A percentile compares a stretch with the other conserved stretches of the same genome.
These are phyloP conservation scores for Leccinum ochraceum DNA, from an alignment of 768 basidiomycete genomes.

Conservation along the genomic window DNA sequence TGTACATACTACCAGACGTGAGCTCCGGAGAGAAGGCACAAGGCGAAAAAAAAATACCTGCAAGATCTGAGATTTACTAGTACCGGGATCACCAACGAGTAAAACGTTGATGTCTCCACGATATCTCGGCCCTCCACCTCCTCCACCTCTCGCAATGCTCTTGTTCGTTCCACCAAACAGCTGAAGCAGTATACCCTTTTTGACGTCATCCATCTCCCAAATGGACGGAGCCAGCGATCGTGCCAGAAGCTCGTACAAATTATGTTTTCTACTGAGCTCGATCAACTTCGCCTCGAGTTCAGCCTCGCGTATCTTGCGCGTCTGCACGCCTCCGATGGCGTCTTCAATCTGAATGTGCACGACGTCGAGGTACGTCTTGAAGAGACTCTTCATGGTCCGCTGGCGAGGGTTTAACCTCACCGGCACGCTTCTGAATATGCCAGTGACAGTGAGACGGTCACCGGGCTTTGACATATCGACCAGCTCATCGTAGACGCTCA, in stretches of 20 bases:
- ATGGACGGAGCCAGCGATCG: slow-evolving; percentile 91
- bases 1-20: slow-evolving; percentile 79
- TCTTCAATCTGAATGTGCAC: slow-evolving; percentile 81
- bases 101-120: slow-evolving; percentile 98
- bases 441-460: slow-evolving; percentile 86
- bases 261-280: slow-evolving; percentile 69
- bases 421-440: slow-evolving; percentile 93
- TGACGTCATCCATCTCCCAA: slow-evolving; percentile 98
- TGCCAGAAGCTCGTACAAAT: slow-evolving; percentile 85
- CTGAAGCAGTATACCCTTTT: slow-evolving; percentile 96
- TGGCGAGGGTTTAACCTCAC: slow-evolving; percentile 95
- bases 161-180: slow-evolving; percentile 99
- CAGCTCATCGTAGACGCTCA: slow-evolving; percentile 98
- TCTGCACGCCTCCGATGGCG: slow-evolving; percentile 36
- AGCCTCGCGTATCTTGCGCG: slow-evolving; percentile 47
- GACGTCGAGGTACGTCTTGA: slow-evolving; percentile 97
- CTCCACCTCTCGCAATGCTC: slow-evolving; percentile 88
- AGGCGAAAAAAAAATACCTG: slow-evolving; percentile 50
- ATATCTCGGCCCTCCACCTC: slow-evolving; percentile 94
- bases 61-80: slow-evolving; percentile 93
- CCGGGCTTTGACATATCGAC: slow-evolving; percentile 97
- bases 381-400: slow-evolving; percentile 89
- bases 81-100: slow-evolving; percentile 97
- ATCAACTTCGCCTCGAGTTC: slow-evolving; percentile 80
- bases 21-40: background rate